These are phyloP conservation scores for Simplicillium sp. DNA, from an alignment of 2,329 filamentous ascomycete genomes.

Conservation along the genomic window DNA sequence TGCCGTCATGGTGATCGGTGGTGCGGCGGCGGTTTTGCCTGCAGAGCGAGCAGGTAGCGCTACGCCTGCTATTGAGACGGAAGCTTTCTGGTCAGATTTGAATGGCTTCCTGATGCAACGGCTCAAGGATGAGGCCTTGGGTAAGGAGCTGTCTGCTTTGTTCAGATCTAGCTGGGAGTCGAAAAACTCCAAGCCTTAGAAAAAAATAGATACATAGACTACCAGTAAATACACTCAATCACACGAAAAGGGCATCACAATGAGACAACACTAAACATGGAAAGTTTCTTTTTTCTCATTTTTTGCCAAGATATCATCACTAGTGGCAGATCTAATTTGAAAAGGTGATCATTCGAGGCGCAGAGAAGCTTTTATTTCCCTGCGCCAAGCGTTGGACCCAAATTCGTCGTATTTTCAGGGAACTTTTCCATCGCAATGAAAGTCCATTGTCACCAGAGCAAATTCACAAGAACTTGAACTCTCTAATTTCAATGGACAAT, in stretches of 20 bases:
- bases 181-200: conserved; percentile 22
- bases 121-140: conserved; percentile 59
- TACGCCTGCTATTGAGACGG: conserved; percentile 53
- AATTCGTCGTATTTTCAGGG: too few species aligned
- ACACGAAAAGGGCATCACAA: background rate
- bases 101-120: conserved; percentile 71
- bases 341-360: too few species aligned
- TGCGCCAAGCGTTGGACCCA: too few species aligned
- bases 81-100: conserved; percentile 81
- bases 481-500: too few species aligned
- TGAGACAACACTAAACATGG: too few species aligned
- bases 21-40: conserved; percentile 37
- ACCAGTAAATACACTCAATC: background rate
- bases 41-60: conserved; percentile 25
- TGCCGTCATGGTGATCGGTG: conserved; percentile 80
- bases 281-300: too few species aligned
- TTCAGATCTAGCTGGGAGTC: conserved; percentile 66
- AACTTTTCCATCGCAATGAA: too few species aligned
- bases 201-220: background rate
- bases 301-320: background rate
- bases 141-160: conserved; percentile 51
- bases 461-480: too few species aligned
- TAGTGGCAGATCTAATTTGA: background rate
- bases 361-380: too few species aligned
- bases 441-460: too few species aligned